phyloP scores from a whole-genome alignment of 2,329 filamentous ascomycete species.

The Nannizziopsis arthrosporioides region DNA sequence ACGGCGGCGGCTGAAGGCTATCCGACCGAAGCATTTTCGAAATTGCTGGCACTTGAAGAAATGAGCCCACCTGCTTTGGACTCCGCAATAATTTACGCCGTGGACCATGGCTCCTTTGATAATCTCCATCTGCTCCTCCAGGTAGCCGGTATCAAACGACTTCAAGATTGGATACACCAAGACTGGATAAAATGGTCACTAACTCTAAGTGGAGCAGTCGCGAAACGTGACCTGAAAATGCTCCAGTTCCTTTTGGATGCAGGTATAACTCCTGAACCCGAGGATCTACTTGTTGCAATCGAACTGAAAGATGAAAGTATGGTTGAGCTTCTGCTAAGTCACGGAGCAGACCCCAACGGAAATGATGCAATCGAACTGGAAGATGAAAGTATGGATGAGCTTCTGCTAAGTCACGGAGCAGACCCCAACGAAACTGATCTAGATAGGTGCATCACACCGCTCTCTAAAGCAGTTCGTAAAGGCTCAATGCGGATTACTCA shows the following conservation, averaged over 20 bases:
- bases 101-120: slow-evolving; percentile 1
- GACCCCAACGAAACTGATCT: not conserved
- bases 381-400: not conserved
- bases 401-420: not conserved
- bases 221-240: slow-evolving; percentile 4
- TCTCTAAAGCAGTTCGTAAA: not conserved
- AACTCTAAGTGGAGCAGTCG: not conserved
- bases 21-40: not conserved
- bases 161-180: no score
- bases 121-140: not conserved
- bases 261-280: not conserved
- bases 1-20: slow-evolving; percentile 4
- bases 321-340: not conserved
- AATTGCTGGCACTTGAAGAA: not conserved
- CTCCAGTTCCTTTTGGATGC: not conserved
- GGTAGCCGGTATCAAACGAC: not conserved
- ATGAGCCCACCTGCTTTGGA: not conserved
- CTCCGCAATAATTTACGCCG: slow-evolving; percentile 2
- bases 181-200: not conserved
- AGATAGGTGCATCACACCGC: not conserved
- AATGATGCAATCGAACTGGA: not conserved
- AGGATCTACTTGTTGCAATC: not conserved
- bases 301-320: not conserved
- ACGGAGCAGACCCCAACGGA: not conserved
- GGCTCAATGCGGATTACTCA: no score